Base-by-base conservation (phyloP, 1,139 yeast genomes). In the Debaryomyces fabryi region DNA sequence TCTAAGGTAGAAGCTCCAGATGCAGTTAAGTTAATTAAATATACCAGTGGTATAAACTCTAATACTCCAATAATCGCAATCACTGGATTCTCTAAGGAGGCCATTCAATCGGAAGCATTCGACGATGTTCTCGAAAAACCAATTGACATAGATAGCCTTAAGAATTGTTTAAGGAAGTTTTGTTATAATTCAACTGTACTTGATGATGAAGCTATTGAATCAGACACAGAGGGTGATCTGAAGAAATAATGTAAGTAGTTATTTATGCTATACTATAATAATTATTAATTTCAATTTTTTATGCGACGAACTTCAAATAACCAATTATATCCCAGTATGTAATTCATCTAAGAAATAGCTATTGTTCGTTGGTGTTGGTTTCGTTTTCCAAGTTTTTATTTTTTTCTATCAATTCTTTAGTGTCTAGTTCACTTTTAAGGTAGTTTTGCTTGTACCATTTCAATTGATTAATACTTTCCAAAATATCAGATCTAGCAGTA, bases 401-500 rank as follows among this genome's bases (percentile, higher is more conserved):
- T 21, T 46, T 40, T 33, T 44, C 47, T 7, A 62, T 57, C 21
- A 57, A 49, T 1, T 53, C 55, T 23, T 58, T 56, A 0, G 62
- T 53, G 42, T 68, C 72, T 2, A 47, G 52, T 29, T 58, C 63
- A 42, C 60, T 49, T 55, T 68, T 69, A 52, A 85, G 72, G 58
- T 89, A 91, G 58, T 87, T 72, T 16, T 84, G 81, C 48, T 79
- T 72, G 64, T 85, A 90, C 90, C 95, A 93, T 57, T 75, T 78
- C 60, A 93, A 74, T 63, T 93, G 97, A 10, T 70, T 81, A 38
- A 95, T 92, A 61, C 97, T 89, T 64, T 93, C 99, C 47, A 88
- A 60, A 43, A 95, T 92, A 67, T 95, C 99, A 9, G 85, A 76
- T 56, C 80, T 80, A 0, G 99, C 99, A 0, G 98, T 92, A 64